Evolutionary conservation across 768 basidiomycete genomes (phyloP), one percentile per base, ranked within the genome.

Genomic region (Hygrocybe coccinea): DNA sequence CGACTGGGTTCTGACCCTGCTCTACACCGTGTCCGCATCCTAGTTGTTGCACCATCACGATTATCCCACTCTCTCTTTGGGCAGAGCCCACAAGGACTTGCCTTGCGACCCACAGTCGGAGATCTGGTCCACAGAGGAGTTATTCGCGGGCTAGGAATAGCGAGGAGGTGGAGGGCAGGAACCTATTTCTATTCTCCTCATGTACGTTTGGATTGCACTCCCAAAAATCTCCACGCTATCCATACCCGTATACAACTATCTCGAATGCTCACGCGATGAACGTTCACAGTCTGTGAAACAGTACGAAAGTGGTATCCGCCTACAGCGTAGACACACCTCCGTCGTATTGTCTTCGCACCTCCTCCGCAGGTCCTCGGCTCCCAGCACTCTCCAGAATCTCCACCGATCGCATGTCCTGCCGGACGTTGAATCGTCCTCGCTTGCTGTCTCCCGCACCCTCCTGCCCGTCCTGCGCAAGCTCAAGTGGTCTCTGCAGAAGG

Each of bases 71-170:
- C 78, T 29, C 71, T 89, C 35, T 87, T 87, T 64, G 83, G 78
- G 1, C 75, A 70, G 52, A 78, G 81, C 54, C 75, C 80, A 5
- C 70, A 75, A 35, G 87, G 86, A 2, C 67, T 76, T 34, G 73
- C 76, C 29, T 67, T 89, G 11, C 74, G 88, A 41, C 87, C 88
- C 2, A 84, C 84, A 3, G 65, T 88, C 2, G 74, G 74, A 12
- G 86, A 90, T 47, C 75, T 89, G 25, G 80, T 86, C 5, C 84
- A 85, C 37, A 75, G 88, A 38, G 81, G 84, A 24, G 85, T 90
- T 54, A 80, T 89, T 56, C 81, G 81, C 17, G 87, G 87, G 1
- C 68, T 87, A 43, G 79, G 79, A 11, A 77, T 89, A 41, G 85
- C 85, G 64, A 69, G 85, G 58, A 73, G 80, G 56, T 87, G 84